These are phyloP conservation scores for Aspergillus panamensis DNA, from an alignment of 495 filamentous ascomycete species.

Conservation along the genomic window DNA sequence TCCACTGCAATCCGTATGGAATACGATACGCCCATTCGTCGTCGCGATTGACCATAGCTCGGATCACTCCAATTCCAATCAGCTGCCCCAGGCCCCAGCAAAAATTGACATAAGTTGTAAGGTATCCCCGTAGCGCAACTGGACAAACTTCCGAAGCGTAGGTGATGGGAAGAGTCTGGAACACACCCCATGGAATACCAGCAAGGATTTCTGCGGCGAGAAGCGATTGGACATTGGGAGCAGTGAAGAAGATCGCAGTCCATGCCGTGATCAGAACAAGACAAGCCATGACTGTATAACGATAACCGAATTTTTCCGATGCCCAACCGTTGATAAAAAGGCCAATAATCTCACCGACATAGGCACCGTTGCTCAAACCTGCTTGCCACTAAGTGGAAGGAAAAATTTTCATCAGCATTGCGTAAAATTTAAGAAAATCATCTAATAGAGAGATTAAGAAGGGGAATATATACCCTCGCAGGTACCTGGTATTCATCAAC, in stretches of 20 bases:
- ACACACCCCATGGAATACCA: conserved; percentile 79
- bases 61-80: conserved; percentile 72
- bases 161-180: conserved; percentile 74
- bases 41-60: conserved; percentile 53
- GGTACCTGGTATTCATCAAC: conserved; percentile 65
- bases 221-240: conserved; percentile 62
- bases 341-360: conserved; percentile 70
- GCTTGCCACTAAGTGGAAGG: conserved; percentile 59
- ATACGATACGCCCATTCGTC: conserved; percentile 67
- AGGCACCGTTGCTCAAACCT: conserved; percentile 66
- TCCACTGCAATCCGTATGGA: conserved; percentile 76
- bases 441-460: background rate
- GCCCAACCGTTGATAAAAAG: conserved; percentile 73
- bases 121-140: conserved; percentile 64
- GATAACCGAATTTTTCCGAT: conserved; percentile 71
- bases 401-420: conserved; percentile 7
- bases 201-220: conserved; percentile 72
- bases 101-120: conserved; percentile 80
- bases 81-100: conserved; percentile 79
- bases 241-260: conserved; percentile 75
- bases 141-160: conserved; percentile 81
- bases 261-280: conserved; percentile 63
- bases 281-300: conserved; percentile 67
- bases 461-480: conserved; percentile 42
- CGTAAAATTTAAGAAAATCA: background rate